These are phyloP conservation scores for Ceratocystis colombiana DNA, from an alignment of 2,329 filamentous ascomycete species.

Conservation along the genomic window DNA sequence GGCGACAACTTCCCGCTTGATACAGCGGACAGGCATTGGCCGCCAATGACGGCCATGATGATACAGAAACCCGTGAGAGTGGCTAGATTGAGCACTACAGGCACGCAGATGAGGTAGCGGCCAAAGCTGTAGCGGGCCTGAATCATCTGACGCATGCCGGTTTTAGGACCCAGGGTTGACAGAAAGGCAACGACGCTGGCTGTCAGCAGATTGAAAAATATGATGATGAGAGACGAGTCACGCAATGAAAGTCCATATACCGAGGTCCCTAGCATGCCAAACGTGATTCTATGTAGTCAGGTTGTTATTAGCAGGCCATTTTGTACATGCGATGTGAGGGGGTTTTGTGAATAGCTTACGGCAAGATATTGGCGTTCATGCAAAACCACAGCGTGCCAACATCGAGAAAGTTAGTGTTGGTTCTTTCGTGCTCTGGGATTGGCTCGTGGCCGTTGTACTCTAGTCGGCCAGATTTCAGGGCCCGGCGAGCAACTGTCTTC, in stretches of 20 bases:
- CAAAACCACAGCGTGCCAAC: constrained; percentile 43
- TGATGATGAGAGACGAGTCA: constrained; percentile 48
- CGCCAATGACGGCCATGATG: constrained; percentile 51
- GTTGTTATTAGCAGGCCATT: too few relatives aligned
- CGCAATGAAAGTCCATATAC: constrained; percentile 46
- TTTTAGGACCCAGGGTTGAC: constrained; percentile 49
- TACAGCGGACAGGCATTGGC: constrained; percentile 48
- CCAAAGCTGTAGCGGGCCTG: constrained; percentile 54
- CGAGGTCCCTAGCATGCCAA: constrained; percentile 51
- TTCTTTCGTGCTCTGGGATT: constrained; percentile 36
- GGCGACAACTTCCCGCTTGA: constrained; percentile 41
- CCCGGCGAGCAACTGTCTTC: neutral
- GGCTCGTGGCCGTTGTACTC: constrained; percentile 30
- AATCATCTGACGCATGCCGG: constrained; percentile 56
- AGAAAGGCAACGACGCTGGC: constrained; percentile 47
- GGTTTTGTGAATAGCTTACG: constrained; percentile 31
- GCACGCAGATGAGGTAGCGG: constrained; percentile 48
- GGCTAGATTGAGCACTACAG: constrained; percentile 52
- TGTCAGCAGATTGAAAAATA: constrained; percentile 52
- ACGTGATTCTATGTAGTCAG: constrained; percentile 41
- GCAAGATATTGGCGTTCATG: constrained; percentile 41
- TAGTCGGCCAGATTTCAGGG: neutral
- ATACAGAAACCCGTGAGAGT: constrained; percentile 55
- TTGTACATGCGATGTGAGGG: neutral
- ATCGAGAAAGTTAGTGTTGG: constrained; percentile 36